A percentile compares a stretch with the other conserved stretches of the same genome.
phyloP scores from a whole-genome alignment of 352 stramenopile species.

The Peronospora farinosa region DNA sequence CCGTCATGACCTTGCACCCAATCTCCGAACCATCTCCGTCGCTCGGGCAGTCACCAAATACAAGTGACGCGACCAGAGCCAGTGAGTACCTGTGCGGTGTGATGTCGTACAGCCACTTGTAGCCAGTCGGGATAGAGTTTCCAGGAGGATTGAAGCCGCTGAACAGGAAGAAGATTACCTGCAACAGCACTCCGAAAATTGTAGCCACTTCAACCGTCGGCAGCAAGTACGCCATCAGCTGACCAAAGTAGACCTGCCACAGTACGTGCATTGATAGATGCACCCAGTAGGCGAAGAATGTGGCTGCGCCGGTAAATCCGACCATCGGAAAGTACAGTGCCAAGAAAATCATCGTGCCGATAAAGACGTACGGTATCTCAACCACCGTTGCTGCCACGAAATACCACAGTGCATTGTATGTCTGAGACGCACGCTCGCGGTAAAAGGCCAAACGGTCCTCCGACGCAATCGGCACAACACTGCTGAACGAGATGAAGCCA shows the following conservation, averaged over 20 bases:
- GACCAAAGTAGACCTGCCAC: conserved; percentile 44
- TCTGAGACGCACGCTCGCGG: conserved; percentile 85
- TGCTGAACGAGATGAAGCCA: conserved; percentile 71
- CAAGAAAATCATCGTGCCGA: conserved; percentile 29
- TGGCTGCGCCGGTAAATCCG: conserved; percentile 35
- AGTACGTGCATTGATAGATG: conserved; percentile 39
- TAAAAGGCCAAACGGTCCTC: conserved; percentile 89
- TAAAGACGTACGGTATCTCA: conserved; percentile 62
- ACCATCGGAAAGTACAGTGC: conserved; percentile 47
- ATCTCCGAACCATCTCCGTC: conserved; percentile 11
- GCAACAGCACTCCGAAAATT: conserved; percentile 36
- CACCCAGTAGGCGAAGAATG: conserved; percentile 55
- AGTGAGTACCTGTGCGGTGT: too few relatives aligned
- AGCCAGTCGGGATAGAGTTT: too few relatives aligned
- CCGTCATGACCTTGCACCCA: conserved; percentile 23
- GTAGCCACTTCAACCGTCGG: conserved; percentile 36
- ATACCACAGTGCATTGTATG: conserved; percentile 85
- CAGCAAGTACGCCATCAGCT: conserved; percentile 41
- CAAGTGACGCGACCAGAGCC: neutral
- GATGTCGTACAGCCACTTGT: neutral
- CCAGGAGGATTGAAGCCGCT: conserved; percentile 47
- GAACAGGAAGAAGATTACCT: conserved; percentile 49
- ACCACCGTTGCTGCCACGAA: conserved; percentile 44
- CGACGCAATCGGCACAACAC: conserved; percentile 65
- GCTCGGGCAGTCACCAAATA: conserved; percentile 1